A percentile compares a stretch with the other conserved stretches of the same genome.
phyloP scores from a whole-genome alignment of 345 rosid species.

The rapeseed (Brassica napus) region Da-Ae NC_063449.1:47374501-47375000 shows the following conservation, averaged over 20 bases:
- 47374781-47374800: conserved; percentile 86
- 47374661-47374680: conserved; percentile 31
- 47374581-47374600: conserved; percentile 89
- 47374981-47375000: neutral
- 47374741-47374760: conserved; percentile 75
- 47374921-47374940: conserved; percentile 94
- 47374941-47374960: conserved; percentile 68
- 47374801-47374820: conserved; percentile 82
- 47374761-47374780: conserved; percentile 67
- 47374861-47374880: conserved; percentile 78
- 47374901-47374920: conserved; percentile 83
- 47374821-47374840: conserved; percentile 63
- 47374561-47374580: conserved; percentile 85
- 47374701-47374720: conserved; percentile 56
- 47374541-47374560: conserved; percentile 81
- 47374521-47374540: conserved; percentile 52
- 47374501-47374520: conserved; percentile 51
- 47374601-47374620: conserved; percentile 72
- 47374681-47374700: conserved; percentile 55
- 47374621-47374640: conserved; percentile 29
- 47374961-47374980: neutral
- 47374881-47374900: conserved; percentile 67
- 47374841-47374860: conserved; percentile 91
- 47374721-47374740: conserved; percentile 87
- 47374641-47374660: neutral